Base-by-base conservation (phyloP, 305 asterid genomes). In the Nicotiana rustica region DNA sequence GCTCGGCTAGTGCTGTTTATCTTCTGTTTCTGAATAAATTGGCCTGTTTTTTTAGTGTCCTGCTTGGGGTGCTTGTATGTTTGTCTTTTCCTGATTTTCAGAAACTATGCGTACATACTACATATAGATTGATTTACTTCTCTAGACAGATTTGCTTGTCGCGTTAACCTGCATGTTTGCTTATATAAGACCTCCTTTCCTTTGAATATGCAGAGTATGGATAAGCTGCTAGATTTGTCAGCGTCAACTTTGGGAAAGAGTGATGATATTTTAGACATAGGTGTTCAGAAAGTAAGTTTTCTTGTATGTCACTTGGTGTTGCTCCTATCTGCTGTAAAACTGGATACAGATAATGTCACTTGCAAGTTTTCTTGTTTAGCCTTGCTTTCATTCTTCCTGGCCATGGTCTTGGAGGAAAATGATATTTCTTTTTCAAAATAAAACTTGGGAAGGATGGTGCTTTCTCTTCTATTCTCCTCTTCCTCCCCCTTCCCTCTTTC, bases 131-230 rank as follows among this genome's bases (percentile, higher is more conserved):
- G 29, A 9, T 17, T 52, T 52, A 75, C 52, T 67, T 83, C 21
- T 33, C 31, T 76, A 76, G 25, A 52, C 4, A 76, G 18, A 44
- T 77, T 6, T 31, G 19, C 44, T 19, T 64, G 4, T 12, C n/a
- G 47, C 31, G 3, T 31, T 35, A 15, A 49, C 12, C 49, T 62
- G 69, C 36, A 52, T 13, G 7, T 19, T 55, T 14, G 4, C 44
- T 41, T 52, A 25, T 38, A 33, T 77, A 17, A 21, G 44, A 7
- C 5, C 35, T 69, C 64, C 67, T 78, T 70, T 41, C 33, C 67
- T 47, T 60, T 82, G 80, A 82, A 76, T 79, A 47, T 89, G 88
- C 95, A 95, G 99, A 92, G 97, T 86, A 84, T 95, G 89, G 97
- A 93, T 83, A 91, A 88, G 83, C 93, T 95, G 80, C 84, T 94